A percentile compares a stretch with the other conserved stretches of the same genome.
These are phyloP conservation scores for Torulaspora indica DNA, from an alignment of 805 yeast species.

Conservation along the genomic window DNA sequence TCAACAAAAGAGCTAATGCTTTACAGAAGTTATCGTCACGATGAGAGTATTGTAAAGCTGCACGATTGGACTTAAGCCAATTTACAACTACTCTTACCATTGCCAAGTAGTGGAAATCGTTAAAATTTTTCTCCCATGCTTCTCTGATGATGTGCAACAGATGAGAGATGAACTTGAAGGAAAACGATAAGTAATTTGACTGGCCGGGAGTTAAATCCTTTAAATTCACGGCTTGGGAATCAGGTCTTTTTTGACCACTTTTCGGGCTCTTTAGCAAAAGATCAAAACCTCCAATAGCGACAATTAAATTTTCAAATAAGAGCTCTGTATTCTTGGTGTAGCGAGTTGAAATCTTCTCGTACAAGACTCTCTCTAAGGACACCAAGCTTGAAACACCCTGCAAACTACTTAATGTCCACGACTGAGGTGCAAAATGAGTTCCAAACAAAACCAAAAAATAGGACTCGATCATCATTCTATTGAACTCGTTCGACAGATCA, in stretches of 20 bases:
- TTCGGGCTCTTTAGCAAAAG: constrained; percentile 13
- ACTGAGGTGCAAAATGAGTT: constrained; percentile 20
- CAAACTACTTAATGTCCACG: constrained; percentile 17
- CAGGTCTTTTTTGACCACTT: background rate
- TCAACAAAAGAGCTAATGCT: constrained; percentile 32
- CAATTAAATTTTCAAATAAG: constrained; percentile 25
- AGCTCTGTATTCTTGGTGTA: constrained; percentile 26
- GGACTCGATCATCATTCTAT: constrained; percentile 33
- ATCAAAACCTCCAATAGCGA: constrained; percentile 31
- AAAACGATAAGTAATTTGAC: constrained; percentile 36
- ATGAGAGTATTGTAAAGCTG: constrained; percentile 38
- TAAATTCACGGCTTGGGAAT: constrained; percentile 8
- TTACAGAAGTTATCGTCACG: constrained; percentile 33
- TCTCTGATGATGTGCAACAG: constrained; percentile 34
- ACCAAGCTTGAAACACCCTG: constrained; percentile 17
- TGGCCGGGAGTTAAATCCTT: constrained; percentile 13
- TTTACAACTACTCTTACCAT: constrained; percentile 47
- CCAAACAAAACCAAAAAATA: constrained; percentile 33
- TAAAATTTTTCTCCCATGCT: constrained; percentile 26
- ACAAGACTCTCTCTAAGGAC: constrained; percentile 18
- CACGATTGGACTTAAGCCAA: constrained; percentile 53
- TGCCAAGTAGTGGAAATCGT: constrained; percentile 32
- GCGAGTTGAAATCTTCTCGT: constrained; percentile 26
- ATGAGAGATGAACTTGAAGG: constrained; percentile 39
- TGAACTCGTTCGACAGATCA: constrained; percentile 24